phyloP scores from a whole-genome alignment of 345 rosid genomes.

The Capsella bursapastoris region DNA sequence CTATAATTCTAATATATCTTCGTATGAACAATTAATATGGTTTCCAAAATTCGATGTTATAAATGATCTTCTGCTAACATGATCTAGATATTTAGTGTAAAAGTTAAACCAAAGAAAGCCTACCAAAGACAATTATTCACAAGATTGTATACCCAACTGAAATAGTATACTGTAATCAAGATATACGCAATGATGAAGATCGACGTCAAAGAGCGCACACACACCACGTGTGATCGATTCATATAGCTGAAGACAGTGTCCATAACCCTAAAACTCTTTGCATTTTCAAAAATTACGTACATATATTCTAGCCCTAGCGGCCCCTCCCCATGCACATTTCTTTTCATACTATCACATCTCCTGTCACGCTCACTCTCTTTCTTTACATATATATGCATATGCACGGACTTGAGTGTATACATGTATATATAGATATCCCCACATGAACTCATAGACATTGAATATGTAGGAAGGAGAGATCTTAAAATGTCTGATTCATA shows the following conservation, averaged over 20 bases:
- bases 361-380: slow-evolving; percentile 31
- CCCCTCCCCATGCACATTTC: slow-evolving; percentile 45
- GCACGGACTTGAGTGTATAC: slow-evolving; percentile 22
- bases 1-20: slow-evolving; percentile 30
- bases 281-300: neutral
- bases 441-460: slow-evolving; percentile 38
- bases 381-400: neutral
- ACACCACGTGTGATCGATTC: slow-evolving; percentile 36
- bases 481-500: slow-evolving; percentile 29
- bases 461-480: slow-evolving; percentile 33
- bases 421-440: slow-evolving; percentile 37
- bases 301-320: slow-evolving; percentile 35
- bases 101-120: slow-evolving; percentile 25
- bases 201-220: slow-evolving; percentile 6
- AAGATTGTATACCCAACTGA: neutral
- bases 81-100: slow-evolving; percentile 31
- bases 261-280: slow-evolving; percentile 34
- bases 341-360: slow-evolving; percentile 44
- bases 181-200: slow-evolving; percentile 27
- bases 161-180: neutral
- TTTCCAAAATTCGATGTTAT: slow-evolving; percentile 45
- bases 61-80: slow-evolving; percentile 38
- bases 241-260: slow-evolving; percentile 21
- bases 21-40: slow-evolving; percentile 41
- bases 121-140: slow-evolving; percentile 32